Percentiles rank a stretch among this genome's conserved stretches.
Evolutionary conservation across 2,329 filamentous ascomycete genomes (phyloP).

Genomic region (Fusarium bactridioides): DNA sequence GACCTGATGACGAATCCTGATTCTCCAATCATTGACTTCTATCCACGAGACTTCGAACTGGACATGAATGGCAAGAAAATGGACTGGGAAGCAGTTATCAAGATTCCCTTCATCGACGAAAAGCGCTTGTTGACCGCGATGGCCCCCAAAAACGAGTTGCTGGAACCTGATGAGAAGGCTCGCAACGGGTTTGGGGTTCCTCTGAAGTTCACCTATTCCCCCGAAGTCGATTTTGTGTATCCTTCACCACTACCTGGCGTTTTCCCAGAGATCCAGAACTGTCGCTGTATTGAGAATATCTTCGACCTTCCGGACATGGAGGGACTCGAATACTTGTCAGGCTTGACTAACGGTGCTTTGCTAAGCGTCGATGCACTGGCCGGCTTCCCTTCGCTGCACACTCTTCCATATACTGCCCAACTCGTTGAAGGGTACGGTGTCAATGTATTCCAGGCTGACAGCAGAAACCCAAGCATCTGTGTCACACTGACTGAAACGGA

Average conservation of each 20-base stretch:
- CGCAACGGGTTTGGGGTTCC: constrained; percentile 93
- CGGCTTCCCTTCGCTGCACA: constrained; percentile 91
- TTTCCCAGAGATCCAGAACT: constrained; percentile 87
- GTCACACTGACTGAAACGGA: constrained; percentile 83
- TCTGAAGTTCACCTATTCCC: constrained; percentile 89
- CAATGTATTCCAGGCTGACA: constrained; percentile 94
- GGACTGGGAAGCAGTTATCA: constrained; percentile 99
- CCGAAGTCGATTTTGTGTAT: constrained; percentile 80
- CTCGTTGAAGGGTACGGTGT: constrained; percentile 80
- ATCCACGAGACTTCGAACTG: constrained; percentile 93
- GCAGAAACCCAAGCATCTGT: constrained; percentile 95
- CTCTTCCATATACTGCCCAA: constrained; percentile 81
- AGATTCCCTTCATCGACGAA: constrained; percentile 98
- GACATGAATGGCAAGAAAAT: constrained; percentile 99
- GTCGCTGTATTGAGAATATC: constrained; percentile 93
- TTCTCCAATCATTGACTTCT: constrained; percentile 97
- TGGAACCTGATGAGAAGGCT: constrained; percentile 79
- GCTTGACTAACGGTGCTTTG: constrained; percentile 83
- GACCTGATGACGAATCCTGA: constrained; percentile 89
- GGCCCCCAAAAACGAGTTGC: constrained; percentile 78
- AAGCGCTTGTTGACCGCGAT: constrained; percentile 84
- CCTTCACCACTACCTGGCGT: constrained; percentile 87
- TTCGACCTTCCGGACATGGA: constrained; percentile 95
- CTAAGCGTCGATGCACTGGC: constrained; percentile 84
- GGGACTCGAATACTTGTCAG: constrained; percentile 84